Base-by-base conservation (phyloP, 225 moss, liverwort and hornwort species). In the Rhytidiadelphus loreus region DNA sequence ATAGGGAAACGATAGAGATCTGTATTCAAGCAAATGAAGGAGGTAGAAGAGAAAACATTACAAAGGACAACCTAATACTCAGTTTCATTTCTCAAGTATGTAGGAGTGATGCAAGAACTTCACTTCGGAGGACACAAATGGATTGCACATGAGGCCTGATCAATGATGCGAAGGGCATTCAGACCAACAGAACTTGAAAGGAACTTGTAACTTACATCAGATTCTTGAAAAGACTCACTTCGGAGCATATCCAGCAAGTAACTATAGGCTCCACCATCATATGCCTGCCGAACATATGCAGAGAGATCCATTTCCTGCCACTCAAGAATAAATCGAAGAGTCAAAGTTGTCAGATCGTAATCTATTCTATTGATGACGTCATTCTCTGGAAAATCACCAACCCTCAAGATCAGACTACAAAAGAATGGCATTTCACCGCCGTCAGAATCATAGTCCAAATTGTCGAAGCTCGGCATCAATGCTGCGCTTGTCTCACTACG, bases 221-320 rank as follows among this genome's bases (percentile, higher is more conserved):
- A 95, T 87, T 99, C 97, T 92, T 94, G 96, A 71, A 97, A 99
- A 83, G 89, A 91, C 85, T 99, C 97, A 89, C 95, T 97, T 90
- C 88, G 95, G 70, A 99, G 96, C 97, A 97, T 97, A 84, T 95
- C 95, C 89, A 96, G 89, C 86, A 97, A 89, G 89, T 91, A 99
- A 74, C 63, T 93, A 85, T 94, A 99, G 69, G 96, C 95, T 84
- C 97, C 98, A 87, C 96, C 93, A 81, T 96, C 95, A 90, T 97
- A 96, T 53, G 97, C 98, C 90, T 92, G 96, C 64, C 96, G 95
- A 81, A 94, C 92, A 87, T 97, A 97, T 81, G 88, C 90, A 65
- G 95, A 93, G 77, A 96, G 96, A 71, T 96, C 96, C 88, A 96
- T 91, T 63, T 97, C 97, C 97, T 97, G 92, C 83, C 85, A 77